Conservation (phyloP, 352 stramenopile species). For the Peronospora tabacina region DNA sequence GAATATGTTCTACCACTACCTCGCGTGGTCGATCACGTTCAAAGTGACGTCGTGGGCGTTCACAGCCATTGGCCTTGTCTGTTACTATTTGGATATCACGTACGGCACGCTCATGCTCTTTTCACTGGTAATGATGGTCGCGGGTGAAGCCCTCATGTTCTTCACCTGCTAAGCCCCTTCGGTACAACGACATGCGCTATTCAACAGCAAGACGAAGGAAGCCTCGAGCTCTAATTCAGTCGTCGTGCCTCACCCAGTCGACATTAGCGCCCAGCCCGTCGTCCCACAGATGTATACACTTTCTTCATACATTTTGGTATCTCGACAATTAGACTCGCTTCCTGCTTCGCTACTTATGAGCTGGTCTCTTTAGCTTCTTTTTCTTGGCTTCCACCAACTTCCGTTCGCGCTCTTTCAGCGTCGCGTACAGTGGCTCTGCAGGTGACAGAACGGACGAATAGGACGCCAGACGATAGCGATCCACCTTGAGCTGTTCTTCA, state of each 20-base stretch:
- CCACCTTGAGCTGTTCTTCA: slow-evolving; percentile 56
- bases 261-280: slow-evolving; percentile 1
- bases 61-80: slow-evolving; percentile 34
- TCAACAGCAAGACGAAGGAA: background rate
- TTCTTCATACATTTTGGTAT: slow-evolving; percentile 28
- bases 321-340: slow-evolving; percentile 11
- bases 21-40: slow-evolving; percentile 65
- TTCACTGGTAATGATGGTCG: slow-evolving; percentile 39
- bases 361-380: slow-evolving; percentile 30
- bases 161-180: slow-evolving; percentile 53
- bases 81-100: slow-evolving; percentile 45
- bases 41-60: slow-evolving; percentile 48
- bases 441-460: slow-evolving; percentile 65
- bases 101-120: slow-evolving; percentile 58
- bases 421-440: slow-evolving; percentile 38
- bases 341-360: slow-evolving; percentile 15
- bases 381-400: slow-evolving; percentile 18
- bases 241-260: slow-evolving; percentile 23
- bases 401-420: slow-evolving; percentile 24
- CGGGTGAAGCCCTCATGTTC: slow-evolving; percentile 64
- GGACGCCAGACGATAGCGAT: slow-evolving; percentile 56
- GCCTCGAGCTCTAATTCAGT: background rate
- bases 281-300: slow-evolving; percentile 10
- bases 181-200: slow-evolving; percentile 12
- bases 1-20: slow-evolving; percentile 57